Conservation (phyloP, 2,329 filamentous ascomycete genomes). For the Celoporthe dispersa region DNA sequence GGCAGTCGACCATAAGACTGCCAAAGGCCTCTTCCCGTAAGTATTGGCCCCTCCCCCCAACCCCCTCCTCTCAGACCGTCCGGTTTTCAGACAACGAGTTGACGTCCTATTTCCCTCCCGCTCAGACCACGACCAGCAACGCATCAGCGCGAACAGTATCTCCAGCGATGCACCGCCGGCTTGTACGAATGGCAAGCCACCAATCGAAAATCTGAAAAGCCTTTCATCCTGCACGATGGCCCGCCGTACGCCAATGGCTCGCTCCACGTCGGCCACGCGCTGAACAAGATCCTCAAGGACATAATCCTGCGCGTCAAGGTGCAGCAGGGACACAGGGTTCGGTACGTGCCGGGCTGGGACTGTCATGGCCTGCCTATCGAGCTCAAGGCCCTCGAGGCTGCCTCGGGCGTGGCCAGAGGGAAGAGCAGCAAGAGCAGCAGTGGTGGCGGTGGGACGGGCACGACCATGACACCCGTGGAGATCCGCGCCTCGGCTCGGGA, state of each 20-base stretch:
- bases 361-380: slow-evolving; percentile 98
- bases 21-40: slow-evolving; percentile 75
- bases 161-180: slow-evolving; percentile 81
- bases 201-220: slow-evolving; percentile 55
- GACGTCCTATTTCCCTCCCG: not conserved
- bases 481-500: slow-evolving; percentile 67
- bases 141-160: slow-evolving; percentile 59
- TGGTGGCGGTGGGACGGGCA: slow-evolving; percentile 8
- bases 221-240: slow-evolving; percentile 90
- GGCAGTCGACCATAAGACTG: slow-evolving; percentile 75
- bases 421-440: slow-evolving; percentile 26
- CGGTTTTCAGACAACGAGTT: not conserved
- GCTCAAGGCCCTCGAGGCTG: slow-evolving; percentile 80
- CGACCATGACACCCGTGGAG: slow-evolving; percentile 55
- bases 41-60: too few species aligned
- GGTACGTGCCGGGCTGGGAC: slow-evolving; percentile 94
- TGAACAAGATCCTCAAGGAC: slow-evolving; percentile 98
- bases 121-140: slow-evolving; percentile 56
- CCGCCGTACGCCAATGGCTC: slow-evolving; percentile 95
- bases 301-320: slow-evolving; percentile 84
- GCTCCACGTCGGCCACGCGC: slow-evolving; percentile 88
- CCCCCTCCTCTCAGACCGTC: slow-evolving; percentile 20
- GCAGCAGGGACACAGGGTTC: slow-evolving; percentile 72
- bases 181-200: slow-evolving; percentile 85
- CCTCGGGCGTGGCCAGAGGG: slow-evolving; percentile 37